These are phyloP conservation scores for Stagonosporopsis tanaceti DNA, from an alignment of 2,329 filamentous ascomycete species.

Conservation along the genomic window DNA sequence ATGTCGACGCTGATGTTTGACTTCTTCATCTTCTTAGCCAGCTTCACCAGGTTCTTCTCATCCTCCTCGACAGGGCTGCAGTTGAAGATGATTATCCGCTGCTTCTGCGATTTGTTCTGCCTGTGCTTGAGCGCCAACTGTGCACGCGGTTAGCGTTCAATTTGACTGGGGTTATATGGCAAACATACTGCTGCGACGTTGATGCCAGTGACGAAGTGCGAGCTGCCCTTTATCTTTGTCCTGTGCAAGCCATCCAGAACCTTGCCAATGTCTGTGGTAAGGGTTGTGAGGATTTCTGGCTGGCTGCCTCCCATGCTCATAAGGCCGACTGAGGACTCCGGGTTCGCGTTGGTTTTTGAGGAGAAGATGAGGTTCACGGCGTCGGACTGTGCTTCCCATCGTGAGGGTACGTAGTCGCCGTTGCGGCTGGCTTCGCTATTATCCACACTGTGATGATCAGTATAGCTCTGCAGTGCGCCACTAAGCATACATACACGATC, in stretches of 20 bases:
- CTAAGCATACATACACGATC: slow-evolving; percentile 70
- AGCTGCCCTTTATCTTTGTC: slow-evolving; percentile 83
- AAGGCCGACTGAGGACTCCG: slow-evolving; percentile 94
- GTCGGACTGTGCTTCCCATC: slow-evolving; percentile 96
- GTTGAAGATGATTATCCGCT: slow-evolving; percentile 96
- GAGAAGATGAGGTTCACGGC: slow-evolving; percentile 95
- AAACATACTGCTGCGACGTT: slow-evolving; percentile 87
- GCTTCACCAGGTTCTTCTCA: slow-evolving; percentile 84
- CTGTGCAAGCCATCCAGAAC: slow-evolving; percentile 87
- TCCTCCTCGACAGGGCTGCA: slow-evolving; percentile 92
- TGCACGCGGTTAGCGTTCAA: slow-evolving; percentile 57
- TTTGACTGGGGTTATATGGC: slow-evolving; percentile 78
- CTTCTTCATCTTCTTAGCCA: slow-evolving; percentile 99
- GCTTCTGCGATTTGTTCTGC: slow-evolving; percentile 95
- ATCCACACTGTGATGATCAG: slow-evolving; percentile 71
- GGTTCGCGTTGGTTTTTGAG: slow-evolving; percentile 92
- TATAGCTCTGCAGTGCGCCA: neutral
- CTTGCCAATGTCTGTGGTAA: slow-evolving; percentile 96
- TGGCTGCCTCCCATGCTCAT: slow-evolving; percentile 99
- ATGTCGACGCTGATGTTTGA: slow-evolving; percentile 93
- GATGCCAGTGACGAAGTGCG: slow-evolving; percentile 90
- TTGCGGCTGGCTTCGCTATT: slow-evolving; percentile 99
- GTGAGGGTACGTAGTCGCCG: slow-evolving; percentile 88
- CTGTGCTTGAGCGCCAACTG: slow-evolving; percentile 96
- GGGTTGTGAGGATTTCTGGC: slow-evolving; percentile 95